Evolutionary conservation across 1,284 basidiomycete genomes (phyloP).

Genomic region (Erythrobasidium hasegawianum): DNA sequence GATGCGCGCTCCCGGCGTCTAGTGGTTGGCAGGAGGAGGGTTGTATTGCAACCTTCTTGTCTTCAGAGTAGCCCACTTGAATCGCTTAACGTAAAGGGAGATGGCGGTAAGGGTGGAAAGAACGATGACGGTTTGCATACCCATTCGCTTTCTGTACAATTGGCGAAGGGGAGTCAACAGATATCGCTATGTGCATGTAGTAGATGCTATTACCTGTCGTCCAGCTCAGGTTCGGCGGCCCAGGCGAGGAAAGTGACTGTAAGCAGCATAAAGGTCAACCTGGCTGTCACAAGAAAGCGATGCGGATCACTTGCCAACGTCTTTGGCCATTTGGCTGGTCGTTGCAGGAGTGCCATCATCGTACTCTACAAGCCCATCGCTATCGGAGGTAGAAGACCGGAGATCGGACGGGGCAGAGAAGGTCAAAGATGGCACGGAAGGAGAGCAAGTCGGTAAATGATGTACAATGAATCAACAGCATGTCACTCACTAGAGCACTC

Average conservation of each 20-base stretch:
- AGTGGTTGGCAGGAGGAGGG: slow-evolving; percentile 25
- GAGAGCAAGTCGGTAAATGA: too few relatives aligned
- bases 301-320: too few relatives aligned
- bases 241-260: slow-evolving; percentile 67
- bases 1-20: not conserved
- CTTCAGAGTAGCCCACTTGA: slow-evolving; percentile 91
- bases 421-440: too few relatives aligned
- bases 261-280: too few relatives aligned
- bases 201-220: slow-evolving; percentile 87
- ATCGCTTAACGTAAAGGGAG: slow-evolving; percentile 84
- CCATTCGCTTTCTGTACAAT: slow-evolving; percentile 32
- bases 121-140: slow-evolving; percentile 75
- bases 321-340: slow-evolving; percentile 99
- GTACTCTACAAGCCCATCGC: slow-evolving; percentile 76
- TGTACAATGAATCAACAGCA: too few relatives aligned
- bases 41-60: slow-evolving; percentile 46
- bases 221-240: slow-evolving; percentile 86
- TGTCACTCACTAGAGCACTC: slow-evolving; percentile 93
- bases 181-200: not conserved
- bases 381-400: too few relatives aligned
- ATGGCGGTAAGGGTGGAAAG: slow-evolving; percentile 77
- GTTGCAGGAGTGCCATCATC: slow-evolving; percentile 95
- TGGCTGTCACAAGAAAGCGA: too few relatives aligned
- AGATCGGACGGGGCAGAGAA: too few relatives aligned
- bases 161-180: not conserved